These are phyloP conservation scores for Petunia axillaris DNA, from an alignment of 257 asterid genomes.

Conservation along the genomic window DNA sequence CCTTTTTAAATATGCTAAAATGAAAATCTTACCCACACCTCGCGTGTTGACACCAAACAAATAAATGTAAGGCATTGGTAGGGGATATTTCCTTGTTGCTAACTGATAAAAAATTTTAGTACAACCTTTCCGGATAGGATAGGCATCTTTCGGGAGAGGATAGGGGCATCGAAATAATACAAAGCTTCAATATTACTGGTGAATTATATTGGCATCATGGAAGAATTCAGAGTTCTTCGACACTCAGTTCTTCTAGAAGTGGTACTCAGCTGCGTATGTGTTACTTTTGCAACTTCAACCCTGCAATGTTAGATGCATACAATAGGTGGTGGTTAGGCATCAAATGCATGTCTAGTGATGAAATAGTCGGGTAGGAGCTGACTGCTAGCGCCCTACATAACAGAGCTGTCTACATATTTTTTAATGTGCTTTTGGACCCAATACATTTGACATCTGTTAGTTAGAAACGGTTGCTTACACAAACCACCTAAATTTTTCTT, in stretches of 20 bases:
- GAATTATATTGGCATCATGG: neutral
- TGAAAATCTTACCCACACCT: too few species aligned
- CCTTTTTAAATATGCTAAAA: too few species aligned
- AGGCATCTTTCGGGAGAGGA: too few species aligned
- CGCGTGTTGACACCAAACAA: too few species aligned
- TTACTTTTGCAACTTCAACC: slow-evolving; percentile 9
- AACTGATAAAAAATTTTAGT: too few species aligned
- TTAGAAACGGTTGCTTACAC: neutral
- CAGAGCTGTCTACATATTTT: neutral
- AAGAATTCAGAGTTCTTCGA: neutral
- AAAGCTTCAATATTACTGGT: neutral
- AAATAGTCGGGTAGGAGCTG: neutral
- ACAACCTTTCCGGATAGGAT: too few species aligned
- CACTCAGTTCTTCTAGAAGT: neutral
- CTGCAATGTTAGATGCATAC: neutral
- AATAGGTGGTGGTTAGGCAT: neutral
- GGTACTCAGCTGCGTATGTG: neutral
- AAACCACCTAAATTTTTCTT: slow-evolving; percentile 5
- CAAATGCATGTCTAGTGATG: neutral
- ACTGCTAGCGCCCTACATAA: neutral
- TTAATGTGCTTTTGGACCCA: neutral
- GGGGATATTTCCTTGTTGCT: too few species aligned
- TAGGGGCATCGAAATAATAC: too few species aligned
- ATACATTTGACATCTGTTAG: neutral
- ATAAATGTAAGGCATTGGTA: too few species aligned